A percentile compares a stretch with the other conserved stretches of the same genome.
phyloP scores from a whole-genome alignment of 495 filamentous ascomycete genomes.

The Annulohypoxylon bovei region DNA sequence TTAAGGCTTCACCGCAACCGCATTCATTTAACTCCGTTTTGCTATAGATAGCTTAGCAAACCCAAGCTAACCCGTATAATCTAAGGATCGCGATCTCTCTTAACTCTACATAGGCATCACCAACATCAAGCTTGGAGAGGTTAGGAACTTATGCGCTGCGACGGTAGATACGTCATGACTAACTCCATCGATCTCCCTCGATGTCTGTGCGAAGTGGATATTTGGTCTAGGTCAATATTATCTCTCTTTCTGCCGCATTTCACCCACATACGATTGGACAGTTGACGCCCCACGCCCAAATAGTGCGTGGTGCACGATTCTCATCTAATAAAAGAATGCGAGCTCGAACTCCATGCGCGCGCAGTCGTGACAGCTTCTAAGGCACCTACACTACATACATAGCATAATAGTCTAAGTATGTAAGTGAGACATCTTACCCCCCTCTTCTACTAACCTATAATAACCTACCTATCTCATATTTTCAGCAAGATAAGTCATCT shows the following conservation, averaged over 20 bases:
- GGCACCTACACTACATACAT: neutral
- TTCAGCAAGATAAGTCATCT: conserved; percentile 15
- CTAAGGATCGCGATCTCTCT: conserved; percentile 1
- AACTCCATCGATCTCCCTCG: neutral
- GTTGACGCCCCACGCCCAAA: neutral
- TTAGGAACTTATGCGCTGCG: conserved; percentile 9
- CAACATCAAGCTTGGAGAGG: conserved; percentile 4
- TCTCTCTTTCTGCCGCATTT: conserved; percentile 1
- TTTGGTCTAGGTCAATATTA: conserved; percentile 8
- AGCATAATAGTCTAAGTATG: neutral
- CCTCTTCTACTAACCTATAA: neutral
- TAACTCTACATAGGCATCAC: neutral
- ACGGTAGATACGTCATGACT: conserved; percentile 27
- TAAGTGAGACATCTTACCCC: neutral
- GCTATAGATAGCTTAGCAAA: neutral
- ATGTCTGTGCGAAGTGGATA: conserved; percentile 27
- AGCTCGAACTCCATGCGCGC: neutral
- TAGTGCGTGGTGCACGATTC: neutral
- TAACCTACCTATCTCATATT: neutral
- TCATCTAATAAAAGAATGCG: conserved; percentile 13
- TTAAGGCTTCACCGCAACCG: conserved; percentile 14
- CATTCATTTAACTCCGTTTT: neutral
- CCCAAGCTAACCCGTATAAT: neutral
- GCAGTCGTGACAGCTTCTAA: neutral
- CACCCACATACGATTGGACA: neutral